phyloP scores from a whole-genome alignment of 108 stramenopile species.

The Epipyxis sp. region DNA sequence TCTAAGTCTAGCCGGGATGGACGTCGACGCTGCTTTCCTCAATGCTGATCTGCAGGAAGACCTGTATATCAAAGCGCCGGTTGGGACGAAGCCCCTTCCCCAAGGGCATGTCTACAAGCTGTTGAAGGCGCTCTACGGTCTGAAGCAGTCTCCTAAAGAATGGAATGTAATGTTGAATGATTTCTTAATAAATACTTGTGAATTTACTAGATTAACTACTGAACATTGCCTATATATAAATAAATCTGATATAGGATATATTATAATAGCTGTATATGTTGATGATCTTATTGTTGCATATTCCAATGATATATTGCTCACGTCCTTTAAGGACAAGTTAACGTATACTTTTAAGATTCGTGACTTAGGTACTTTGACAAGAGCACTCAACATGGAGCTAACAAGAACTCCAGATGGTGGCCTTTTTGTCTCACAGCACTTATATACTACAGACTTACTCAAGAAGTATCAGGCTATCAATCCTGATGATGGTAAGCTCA shows the following conservation, averaged over 20 bases:
- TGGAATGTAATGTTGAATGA: slow-evolving; percentile 23
- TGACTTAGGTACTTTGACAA: too few species aligned
- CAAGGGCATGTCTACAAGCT: neutral
- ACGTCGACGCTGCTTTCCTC: slow-evolving; percentile 17
- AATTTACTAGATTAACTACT: neutral
- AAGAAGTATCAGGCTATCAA: neutral
- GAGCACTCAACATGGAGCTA: too few species aligned
- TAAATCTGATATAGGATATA: too few species aligned
- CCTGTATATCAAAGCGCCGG: slow-evolving; percentile 8
- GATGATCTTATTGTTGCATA: slow-evolving; percentile 21
- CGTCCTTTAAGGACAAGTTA: neutral
- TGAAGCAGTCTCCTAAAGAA: slow-evolving; percentile 6
- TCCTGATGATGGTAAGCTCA: neutral
- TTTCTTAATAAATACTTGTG: neutral
- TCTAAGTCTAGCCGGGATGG: neutral
- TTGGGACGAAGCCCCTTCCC: neutral
- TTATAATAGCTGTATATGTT: slow-evolving; percentile 22
- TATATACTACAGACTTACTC: neutral
- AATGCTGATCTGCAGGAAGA: slow-evolving; percentile 14
- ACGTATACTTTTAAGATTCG: neutral
- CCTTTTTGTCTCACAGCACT: too few species aligned
- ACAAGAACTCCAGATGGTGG: too few species aligned
- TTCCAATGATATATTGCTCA: neutral
- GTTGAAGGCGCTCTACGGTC: slow-evolving; percentile 21
- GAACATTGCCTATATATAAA: slow-evolving; percentile 14